Base-by-base conservation (phyloP, 176 grass and related monocot species). In the Musa beccarii region DNA sequence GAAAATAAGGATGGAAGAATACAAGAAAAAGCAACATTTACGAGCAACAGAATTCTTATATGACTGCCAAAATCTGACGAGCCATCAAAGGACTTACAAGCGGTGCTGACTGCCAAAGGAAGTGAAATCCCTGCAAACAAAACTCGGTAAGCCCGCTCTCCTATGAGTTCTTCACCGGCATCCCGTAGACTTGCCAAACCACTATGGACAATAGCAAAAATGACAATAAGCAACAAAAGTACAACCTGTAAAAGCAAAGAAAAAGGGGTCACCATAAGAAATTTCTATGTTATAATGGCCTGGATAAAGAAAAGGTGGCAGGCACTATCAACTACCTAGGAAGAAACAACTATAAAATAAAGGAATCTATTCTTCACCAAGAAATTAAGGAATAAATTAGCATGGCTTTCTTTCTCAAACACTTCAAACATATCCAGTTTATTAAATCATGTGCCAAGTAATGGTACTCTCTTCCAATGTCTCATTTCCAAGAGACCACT, bases 81-180 rank as follows among this genome's bases (percentile, higher is more conserved):
- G 20, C 29, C 26, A 12, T 43, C 0, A 9, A 83, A 84, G 34
- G 25, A 85, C 88, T 99, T 75, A 99, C 95, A 75, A 91, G n/a
- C 54, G 79, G 90, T 99, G 72, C 82, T 91, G 71, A 93, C 76
- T 68, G 74, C 95, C 69, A 91, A 89, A 79, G 95, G 95, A 49
- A 99, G 84, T 68, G 95, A 99, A 59, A 91, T 84, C 87, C 86
- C 88, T 67, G 95, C 90, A 77, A 99, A 99, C 52, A 99, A 19
- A 55, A 99, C 95, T 59, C 88, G 88, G 34, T 82, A 94, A 75
- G 86, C 86, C 75, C 95, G 82, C 75, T 89, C 90, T 76, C 94
- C 94, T 66, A 98, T 76, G 70, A 93, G 79, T 77, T 89, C 89
- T 64, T 99, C 90, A 71, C 90, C 88, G 66, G 80, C 76, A 91